A percentile compares a stretch with the other conserved stretches of the same genome.
Evolutionary conservation across 768 basidiomycete species (phyloP).

Genomic region (Amanita subjunquillea): DNA sequence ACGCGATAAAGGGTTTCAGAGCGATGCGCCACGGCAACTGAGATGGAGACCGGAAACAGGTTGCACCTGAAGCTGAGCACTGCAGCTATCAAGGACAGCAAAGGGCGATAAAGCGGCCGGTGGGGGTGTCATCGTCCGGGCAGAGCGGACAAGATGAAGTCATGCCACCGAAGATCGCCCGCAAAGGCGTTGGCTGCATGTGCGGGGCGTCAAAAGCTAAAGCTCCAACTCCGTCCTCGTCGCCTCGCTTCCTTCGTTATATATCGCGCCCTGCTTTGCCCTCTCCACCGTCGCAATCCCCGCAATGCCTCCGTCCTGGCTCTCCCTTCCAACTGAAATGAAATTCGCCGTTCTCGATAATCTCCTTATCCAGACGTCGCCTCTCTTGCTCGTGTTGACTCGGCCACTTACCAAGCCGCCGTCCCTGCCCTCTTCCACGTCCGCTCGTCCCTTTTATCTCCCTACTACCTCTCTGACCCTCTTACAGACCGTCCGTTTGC

Average conservation of each 20-base stretch:
- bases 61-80: neutral
- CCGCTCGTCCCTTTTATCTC: slow-evolving; percentile 10
- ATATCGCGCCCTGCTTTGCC: neutral
- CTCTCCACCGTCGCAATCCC: too few relatives aligned
- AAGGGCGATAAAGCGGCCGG: too few relatives aligned
- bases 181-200: too few relatives aligned
- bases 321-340: slow-evolving; percentile 54
- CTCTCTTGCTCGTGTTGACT: slow-evolving; percentile 38
- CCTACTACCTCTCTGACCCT: slow-evolving; percentile 8
- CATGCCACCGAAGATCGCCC: too few relatives aligned
- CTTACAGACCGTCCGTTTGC: slow-evolving; percentile 38
- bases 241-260: neutral
- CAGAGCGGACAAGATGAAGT: too few relatives aligned
- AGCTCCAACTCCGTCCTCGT: too few relatives aligned
- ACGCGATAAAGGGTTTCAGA: neutral
- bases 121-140: too few relatives aligned
- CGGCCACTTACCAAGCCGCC: slow-evolving; percentile 40
- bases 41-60: neutral
- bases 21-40: neutral
- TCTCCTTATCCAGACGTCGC: slow-evolving; percentile 35
- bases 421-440: slow-evolving; percentile 54
- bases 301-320: slow-evolving; percentile 27
- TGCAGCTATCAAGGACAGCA: neutral
- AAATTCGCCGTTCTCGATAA: slow-evolving; percentile 44
- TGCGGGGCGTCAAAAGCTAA: too few relatives aligned